phyloP scores from a whole-genome alignment of 2,329 filamentous ascomycete genomes.

The Reticulascus tulasneorum region DNA sequence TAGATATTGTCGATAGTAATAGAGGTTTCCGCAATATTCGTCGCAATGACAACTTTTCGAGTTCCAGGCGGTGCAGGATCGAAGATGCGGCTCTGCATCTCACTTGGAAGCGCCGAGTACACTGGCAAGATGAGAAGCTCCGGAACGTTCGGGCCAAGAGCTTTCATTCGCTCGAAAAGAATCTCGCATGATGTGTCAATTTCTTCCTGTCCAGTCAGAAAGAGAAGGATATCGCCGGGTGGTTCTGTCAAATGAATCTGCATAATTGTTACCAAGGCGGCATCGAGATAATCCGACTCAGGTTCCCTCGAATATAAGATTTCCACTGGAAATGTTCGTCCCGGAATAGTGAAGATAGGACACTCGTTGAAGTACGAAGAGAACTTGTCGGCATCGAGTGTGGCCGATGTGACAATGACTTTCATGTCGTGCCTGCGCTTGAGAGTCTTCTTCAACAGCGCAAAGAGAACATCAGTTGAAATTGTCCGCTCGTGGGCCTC shows the following conservation, averaged over 20 bases:
- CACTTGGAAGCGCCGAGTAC: constrained; percentile 89
- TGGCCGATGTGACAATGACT: constrained; percentile 94
- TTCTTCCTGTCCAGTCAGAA: constrained; percentile 95
- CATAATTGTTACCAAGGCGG: constrained; percentile 94
- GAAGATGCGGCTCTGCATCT: constrained; percentile 92
- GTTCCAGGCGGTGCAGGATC: constrained; percentile 83
- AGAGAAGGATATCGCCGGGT: constrained; percentile 89
- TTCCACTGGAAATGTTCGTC: constrained; percentile 91
- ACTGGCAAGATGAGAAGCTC: constrained; percentile 91
- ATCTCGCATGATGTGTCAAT: constrained; percentile 96
- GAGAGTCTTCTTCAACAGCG: constrained; percentile 87
- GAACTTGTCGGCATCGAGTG: constrained; percentile 95
- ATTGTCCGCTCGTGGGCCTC: constrained; percentile 98
- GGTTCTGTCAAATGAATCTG: constrained; percentile 95
- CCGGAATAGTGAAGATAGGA: constrained; percentile 94
- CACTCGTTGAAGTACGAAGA: constrained; percentile 94
- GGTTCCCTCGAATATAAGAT: constrained; percentile 93
- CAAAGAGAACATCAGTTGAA: constrained; percentile 91
- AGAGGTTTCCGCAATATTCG: constrained; percentile 96
- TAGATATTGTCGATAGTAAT: constrained; percentile 98
- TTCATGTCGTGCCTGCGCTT: constrained; percentile 84
- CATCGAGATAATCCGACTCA: constrained; percentile 91
- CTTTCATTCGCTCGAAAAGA: constrained; percentile 92
- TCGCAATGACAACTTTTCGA: constrained; percentile 94
- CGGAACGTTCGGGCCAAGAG: constrained; percentile 82